A percentile compares a stretch with the other conserved stretches of the same genome.
These are phyloP conservation scores for Solanum hybrid DNA, from an alignment of 305 asterid species.

Conservation along the genomic window DNA sequence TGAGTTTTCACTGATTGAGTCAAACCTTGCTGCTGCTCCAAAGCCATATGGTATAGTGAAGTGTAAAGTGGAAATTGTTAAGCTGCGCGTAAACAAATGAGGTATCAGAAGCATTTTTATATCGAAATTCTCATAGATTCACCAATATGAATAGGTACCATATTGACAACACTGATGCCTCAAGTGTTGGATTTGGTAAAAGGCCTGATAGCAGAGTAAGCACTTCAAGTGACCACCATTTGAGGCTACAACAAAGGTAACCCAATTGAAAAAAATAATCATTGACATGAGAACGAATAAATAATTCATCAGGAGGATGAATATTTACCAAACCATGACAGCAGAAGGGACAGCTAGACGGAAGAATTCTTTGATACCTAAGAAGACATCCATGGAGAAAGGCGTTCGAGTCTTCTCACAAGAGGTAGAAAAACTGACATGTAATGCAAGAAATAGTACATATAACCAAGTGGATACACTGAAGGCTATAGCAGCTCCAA, in stretches of 20 bases:
- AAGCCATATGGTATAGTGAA: slow-evolving; percentile 35
- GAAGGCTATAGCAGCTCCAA: slow-evolving; percentile 44
- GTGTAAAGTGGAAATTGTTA: slow-evolving; percentile 40
- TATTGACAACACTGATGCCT: slow-evolving; percentile 53
- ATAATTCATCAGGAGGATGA: not conserved
- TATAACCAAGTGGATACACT: slow-evolving; percentile 41
- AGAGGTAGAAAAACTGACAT: slow-evolving; percentile 25
- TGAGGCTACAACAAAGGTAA: slow-evolving; percentile 20
- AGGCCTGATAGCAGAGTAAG: slow-evolving; percentile 43
- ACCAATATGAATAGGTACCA: slow-evolving; percentile 22
- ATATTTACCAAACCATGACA: slow-evolving; percentile 53
- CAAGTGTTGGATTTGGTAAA: slow-evolving; percentile 47
- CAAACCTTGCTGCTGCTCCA: slow-evolving; percentile 46
- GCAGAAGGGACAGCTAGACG: slow-evolving; percentile 45
- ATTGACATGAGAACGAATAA: not conserved
- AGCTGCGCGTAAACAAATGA: slow-evolving; percentile 16
- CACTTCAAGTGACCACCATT: slow-evolving; percentile 66
- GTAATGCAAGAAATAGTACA: slow-evolving; percentile 28
- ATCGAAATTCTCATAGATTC: not conserved
- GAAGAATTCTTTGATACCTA: slow-evolving; percentile 29
- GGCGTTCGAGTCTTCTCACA: slow-evolving; percentile 32
- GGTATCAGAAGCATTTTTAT: not conserved
- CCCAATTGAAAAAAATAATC: not conserved
- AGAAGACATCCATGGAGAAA: slow-evolving; percentile 27
- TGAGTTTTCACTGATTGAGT: not conserved